A percentile compares a stretch with the other conserved stretches of the same genome.
Conservation (phyloP, 140 eudicot species). For the Senecio squalidus region DNA sequence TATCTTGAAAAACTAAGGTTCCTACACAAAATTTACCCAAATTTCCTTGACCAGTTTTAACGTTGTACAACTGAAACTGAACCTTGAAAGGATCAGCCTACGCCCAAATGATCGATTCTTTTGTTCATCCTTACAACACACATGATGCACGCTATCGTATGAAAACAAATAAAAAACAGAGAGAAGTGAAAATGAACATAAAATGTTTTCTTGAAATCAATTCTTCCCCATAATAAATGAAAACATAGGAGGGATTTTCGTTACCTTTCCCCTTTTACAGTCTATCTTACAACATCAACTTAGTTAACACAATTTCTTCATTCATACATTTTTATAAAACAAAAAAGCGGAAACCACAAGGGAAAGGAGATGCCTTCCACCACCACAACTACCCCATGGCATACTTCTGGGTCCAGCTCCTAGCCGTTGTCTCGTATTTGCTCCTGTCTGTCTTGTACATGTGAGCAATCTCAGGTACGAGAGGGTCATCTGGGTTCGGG, state of each 20-base stretch:
- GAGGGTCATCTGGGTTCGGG: conserved; percentile 75
- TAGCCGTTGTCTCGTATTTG: conserved; percentile 78
- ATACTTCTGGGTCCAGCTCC: conserved; percentile 91
- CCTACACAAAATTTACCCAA: no score
- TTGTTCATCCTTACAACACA: neutral
- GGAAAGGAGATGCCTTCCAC: conserved; percentile 4
- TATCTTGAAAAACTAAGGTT: no score
- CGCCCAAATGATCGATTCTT: neutral
- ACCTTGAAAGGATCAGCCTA: neutral
- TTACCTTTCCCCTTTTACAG: conserved; percentile 13
- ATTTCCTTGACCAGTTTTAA: no score
- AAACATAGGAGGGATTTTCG: conserved; percentile 16
- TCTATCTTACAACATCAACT: conserved; percentile 42
- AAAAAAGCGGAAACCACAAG: conserved; percentile 7
- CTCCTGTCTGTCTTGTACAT: conserved; percentile 79
- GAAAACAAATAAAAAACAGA: neutral
- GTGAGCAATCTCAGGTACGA: conserved; percentile 86
- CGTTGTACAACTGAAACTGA: neutral
- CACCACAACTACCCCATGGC: conserved; percentile 59
- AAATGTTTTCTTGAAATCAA: conserved; percentile 9
- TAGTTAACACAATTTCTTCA: no score
- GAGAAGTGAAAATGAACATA: neutral
- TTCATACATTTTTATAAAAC: neutral
- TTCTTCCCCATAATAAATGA: conserved; percentile 19
- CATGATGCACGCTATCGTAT: neutral